Evolutionary conservation across 148 eudicot genomes (phyloP).

Genomic region (Polygonum maritimum): DNA sequence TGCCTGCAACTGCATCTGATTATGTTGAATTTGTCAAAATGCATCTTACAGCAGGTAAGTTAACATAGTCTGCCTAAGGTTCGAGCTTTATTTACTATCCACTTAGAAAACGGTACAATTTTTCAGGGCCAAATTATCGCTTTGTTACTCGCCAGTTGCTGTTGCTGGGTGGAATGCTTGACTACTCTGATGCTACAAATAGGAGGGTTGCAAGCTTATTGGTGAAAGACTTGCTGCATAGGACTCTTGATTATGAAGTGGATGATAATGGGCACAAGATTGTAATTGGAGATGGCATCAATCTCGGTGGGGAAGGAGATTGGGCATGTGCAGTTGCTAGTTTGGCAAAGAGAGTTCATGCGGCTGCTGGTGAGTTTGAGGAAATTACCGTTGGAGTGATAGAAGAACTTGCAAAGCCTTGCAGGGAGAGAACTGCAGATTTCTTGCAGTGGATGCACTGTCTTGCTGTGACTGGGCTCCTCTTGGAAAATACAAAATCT

Average conservation of each 20-base stretch:
- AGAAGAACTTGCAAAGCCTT: constrained; percentile 77
- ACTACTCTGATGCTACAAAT: constrained; percentile 81
- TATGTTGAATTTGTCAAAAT: constrained; percentile 72
- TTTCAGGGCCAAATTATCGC: constrained; percentile 66
- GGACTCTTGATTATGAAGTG: constrained; percentile 54
- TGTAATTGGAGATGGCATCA: constrained; percentile 86
- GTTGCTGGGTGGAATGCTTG: constrained; percentile 81
- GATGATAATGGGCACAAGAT: constrained; percentile 53
- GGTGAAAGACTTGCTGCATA: constrained; percentile 49
- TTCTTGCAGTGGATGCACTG: constrained; percentile 91
- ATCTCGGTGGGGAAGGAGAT: constrained; percentile 74
- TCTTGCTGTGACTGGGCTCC: constrained; percentile 68
- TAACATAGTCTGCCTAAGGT: constrained; percentile 1
- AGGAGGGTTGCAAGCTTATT: constrained; percentile 65
- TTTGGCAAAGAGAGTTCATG: constrained; percentile 66
- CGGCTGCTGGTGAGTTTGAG: constrained; percentile 87
- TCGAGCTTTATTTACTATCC: not conserved
- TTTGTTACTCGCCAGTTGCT: constrained; percentile 78
- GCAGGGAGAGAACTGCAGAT: constrained; percentile 95
- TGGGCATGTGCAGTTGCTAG: constrained; percentile 84
- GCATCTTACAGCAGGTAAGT: constrained; percentile 78
- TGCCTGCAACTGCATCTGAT: constrained; percentile 69
- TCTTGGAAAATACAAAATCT: constrained; percentile 65
- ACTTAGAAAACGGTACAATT: not conserved
- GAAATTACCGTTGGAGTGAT: constrained; percentile 60